Evolutionary conservation across 2,329 filamentous ascomycete genomes (phyloP).

Genomic region (Alternaria rosae): DNA sequence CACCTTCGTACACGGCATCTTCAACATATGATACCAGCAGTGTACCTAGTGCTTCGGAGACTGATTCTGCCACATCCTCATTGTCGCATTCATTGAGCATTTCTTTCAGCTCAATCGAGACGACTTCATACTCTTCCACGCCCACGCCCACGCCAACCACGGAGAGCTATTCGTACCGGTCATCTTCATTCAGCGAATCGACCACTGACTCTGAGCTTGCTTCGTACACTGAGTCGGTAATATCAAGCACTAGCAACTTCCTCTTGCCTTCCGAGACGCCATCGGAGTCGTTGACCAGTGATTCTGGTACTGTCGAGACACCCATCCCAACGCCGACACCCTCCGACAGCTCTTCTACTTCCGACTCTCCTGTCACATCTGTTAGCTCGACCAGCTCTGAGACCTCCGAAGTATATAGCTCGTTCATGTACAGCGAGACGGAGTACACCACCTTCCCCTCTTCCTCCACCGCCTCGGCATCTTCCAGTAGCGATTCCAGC

Average conservation of each 20-base stretch:
- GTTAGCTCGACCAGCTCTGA: background rate
- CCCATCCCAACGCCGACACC: background rate
- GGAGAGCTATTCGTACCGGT: background rate
- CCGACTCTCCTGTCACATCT: background rate
- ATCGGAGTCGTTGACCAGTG: conserved; percentile 2
- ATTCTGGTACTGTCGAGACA: background rate
- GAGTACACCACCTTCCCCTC: background rate
- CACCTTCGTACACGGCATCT: background rate
- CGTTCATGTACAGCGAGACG: background rate
- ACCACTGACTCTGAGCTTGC: background rate
- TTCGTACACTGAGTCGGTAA: background rate
- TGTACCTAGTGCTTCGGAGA: conserved; percentile 1
- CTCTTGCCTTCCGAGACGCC: background rate
- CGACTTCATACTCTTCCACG: background rate
- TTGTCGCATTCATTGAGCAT: background rate
- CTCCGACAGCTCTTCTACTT: background rate
- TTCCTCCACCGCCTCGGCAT: background rate
- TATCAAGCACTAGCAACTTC: background rate
- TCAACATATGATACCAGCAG: background rate
- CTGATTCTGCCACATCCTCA: background rate
- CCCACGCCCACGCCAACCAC: background rate
- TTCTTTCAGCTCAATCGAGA: background rate
- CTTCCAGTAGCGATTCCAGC: background rate
- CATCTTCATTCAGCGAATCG: background rate
- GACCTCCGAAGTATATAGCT: background rate